Conservation (phyloP, 2,329 filamentous ascomycete species). For the Orbilia blumenaviensis region DNA sequence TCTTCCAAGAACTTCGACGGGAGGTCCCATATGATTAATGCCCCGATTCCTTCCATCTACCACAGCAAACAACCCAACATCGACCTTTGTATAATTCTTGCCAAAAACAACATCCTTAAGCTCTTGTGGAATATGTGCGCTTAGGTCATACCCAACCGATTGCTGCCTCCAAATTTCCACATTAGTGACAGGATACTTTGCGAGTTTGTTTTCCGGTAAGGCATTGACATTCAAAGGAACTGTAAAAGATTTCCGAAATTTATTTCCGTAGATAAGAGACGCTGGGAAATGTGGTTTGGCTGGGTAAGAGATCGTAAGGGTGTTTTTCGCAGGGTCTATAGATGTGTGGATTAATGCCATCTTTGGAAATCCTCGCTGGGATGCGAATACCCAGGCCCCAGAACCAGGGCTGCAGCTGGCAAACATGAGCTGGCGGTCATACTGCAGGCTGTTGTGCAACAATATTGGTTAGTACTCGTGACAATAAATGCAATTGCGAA, state of each 20-base stretch:
- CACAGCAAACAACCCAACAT: constrained; percentile 74
- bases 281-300: constrained; percentile 36
- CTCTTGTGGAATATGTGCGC: constrained; percentile 61
- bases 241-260: constrained; percentile 72
- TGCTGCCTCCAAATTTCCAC: constrained; percentile 73
- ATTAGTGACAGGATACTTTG: constrained; percentile 69
- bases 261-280: constrained; percentile 34
- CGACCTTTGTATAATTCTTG: constrained; percentile 46
- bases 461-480: background rate
- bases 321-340: constrained; percentile 59
- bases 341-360: constrained; percentile 75
- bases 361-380: constrained; percentile 73
- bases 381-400: constrained; percentile 75
- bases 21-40: constrained; percentile 71
- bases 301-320: constrained; percentile 54
- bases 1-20: constrained; percentile 69
- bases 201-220: constrained; percentile 65
- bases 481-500: background rate
- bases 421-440: constrained; percentile 84
- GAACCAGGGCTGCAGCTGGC: constrained; percentile 63
- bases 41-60: constrained; percentile 69
- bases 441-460: constrained; percentile 66
- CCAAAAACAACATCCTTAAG: constrained; percentile 47
- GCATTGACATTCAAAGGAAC: constrained; percentile 71
- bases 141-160: constrained; percentile 63